Conservation (phyloP, 1,139 yeast genomes). For the Zygosaccharomyces sapae region DNA sequence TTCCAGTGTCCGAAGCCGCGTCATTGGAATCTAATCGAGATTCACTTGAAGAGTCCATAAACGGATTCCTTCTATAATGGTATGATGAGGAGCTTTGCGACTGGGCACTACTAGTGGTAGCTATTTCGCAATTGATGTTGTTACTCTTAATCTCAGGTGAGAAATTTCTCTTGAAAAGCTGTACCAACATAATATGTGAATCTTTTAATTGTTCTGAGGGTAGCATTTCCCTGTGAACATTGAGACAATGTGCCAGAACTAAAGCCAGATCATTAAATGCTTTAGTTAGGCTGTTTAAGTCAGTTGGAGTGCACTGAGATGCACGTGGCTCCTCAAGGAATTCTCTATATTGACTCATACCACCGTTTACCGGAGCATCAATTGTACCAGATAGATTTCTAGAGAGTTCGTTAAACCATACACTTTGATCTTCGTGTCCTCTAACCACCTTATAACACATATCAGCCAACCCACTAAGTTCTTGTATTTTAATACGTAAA, state of each 20-base stretch:
- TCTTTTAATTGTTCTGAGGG: slow-evolving; percentile 49
- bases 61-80: slow-evolving; percentile 2
- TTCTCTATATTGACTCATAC: slow-evolving; percentile 76
- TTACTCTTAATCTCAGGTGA: slow-evolving; percentile 52
- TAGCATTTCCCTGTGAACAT: slow-evolving; percentile 65
- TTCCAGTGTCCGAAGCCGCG: slow-evolving; percentile 2
- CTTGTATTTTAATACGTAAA: slow-evolving; percentile 64
- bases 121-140: slow-evolving; percentile 24
- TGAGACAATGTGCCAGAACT: slow-evolving; percentile 62
- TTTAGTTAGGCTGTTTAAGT: slow-evolving; percentile 49
- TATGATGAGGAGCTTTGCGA: slow-evolving; percentile 8
- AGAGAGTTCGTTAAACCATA: slow-evolving; percentile 63
- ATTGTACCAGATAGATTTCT: slow-evolving; percentile 83
- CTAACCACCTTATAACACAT: slow-evolving; percentile 54
- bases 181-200: slow-evolving; percentile 64
- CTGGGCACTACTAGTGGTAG: slow-evolving; percentile 10
- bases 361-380: slow-evolving; percentile 91
- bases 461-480: slow-evolving; percentile 64
- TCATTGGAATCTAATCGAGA: background rate
- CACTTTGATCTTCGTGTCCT: slow-evolving; percentile 48
- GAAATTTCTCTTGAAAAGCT: slow-evolving; percentile 65
- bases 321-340: slow-evolving; percentile 47
- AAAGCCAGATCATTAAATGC: slow-evolving; percentile 69
- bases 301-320: slow-evolving; percentile 42
- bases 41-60: background rate